A percentile compares a stretch with the other conserved stretches of the same genome.
Conservation (phyloP, 495 filamentous ascomycete species). For the Geoglossum glabrum region DNA sequence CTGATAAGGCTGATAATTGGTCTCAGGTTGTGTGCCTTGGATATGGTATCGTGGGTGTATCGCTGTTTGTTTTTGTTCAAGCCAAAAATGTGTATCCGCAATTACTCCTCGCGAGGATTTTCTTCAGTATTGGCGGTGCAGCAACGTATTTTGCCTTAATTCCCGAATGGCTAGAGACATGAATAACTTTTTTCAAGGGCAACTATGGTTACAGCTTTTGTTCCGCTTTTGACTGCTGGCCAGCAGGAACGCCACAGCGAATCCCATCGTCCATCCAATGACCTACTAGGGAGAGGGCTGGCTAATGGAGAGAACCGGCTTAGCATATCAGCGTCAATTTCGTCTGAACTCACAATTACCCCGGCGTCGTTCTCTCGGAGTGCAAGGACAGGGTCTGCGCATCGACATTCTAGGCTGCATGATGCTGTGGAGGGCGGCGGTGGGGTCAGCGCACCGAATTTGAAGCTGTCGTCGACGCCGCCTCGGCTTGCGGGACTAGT, state of each 20-base stretch:
- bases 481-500: conserved; percentile 69
- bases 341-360: conserved; percentile 44
- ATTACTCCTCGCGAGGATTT: conserved; percentile 61
- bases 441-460: neutral
- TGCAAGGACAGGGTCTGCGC: neutral
- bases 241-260: neutral
- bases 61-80: conserved; percentile 66
- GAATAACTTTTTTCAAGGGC: conserved; percentile 22
- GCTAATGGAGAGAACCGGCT: conserved; percentile 3
- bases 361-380: conserved; percentile 25
- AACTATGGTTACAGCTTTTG: conserved; percentile 93
- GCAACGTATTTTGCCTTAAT: conserved; percentile 37
- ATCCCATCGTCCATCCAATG: neutral
- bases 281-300: too few species aligned
- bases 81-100: conserved; percentile 76
- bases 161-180: neutral
- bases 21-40: conserved; percentile 50
- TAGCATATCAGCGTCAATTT: conserved; percentile 31
- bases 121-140: conserved; percentile 80
- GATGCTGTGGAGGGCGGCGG: neutral
- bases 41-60: conserved; percentile 56
- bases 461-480: neutral
- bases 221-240: conserved; percentile 30
- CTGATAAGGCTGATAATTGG: neutral
- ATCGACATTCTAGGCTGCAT: neutral